Evolutionary conservation across 2,329 filamentous ascomycete species (phyloP).

Genomic region (Aspergillus latus): DNA sequence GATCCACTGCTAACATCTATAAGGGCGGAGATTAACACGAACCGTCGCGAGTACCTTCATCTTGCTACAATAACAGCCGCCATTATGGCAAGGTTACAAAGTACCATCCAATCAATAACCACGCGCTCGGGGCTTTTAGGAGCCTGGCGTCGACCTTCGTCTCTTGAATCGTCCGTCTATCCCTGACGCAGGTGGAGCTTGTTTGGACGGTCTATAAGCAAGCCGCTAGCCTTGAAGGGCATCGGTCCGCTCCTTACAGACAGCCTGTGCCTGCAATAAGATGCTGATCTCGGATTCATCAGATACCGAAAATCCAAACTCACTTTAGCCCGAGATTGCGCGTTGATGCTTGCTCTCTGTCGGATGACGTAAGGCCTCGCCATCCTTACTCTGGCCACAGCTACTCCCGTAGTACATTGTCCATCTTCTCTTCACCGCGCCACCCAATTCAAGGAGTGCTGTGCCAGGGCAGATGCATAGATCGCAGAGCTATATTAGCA

Average conservation of each 20-base stretch:
- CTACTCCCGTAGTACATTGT: too few relatives aligned
- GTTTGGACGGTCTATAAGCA: constrained; percentile 1
- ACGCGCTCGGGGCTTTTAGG: constrained; percentile 6
- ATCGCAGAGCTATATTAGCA: not conserved
- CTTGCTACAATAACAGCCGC: not conserved
- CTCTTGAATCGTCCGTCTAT: not conserved
- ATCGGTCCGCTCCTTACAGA: not conserved
- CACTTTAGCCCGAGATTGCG: not conserved
- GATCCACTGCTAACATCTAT: constrained; percentile 1
- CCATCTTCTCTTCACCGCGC: too few relatives aligned
- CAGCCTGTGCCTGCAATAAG: not conserved
- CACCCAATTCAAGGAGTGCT: not conserved
- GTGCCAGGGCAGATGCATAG: not conserved
- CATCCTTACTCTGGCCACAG: not conserved
- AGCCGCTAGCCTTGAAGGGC: not conserved
- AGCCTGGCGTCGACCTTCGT: not conserved
- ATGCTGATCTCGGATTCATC: not conserved
- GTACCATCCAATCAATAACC: not conserved
- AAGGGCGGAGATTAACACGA: not conserved
- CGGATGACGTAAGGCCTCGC: not conserved
- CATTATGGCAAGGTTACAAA: not conserved
- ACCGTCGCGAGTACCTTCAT: not conserved
- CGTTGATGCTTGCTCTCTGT: not conserved
- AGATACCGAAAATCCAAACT: not conserved
- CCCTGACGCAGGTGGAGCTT: constrained; percentile 8